Evolutionary conservation across 768 basidiomycete species (phyloP).

Genomic region (Termitomyces sp.): DNA sequence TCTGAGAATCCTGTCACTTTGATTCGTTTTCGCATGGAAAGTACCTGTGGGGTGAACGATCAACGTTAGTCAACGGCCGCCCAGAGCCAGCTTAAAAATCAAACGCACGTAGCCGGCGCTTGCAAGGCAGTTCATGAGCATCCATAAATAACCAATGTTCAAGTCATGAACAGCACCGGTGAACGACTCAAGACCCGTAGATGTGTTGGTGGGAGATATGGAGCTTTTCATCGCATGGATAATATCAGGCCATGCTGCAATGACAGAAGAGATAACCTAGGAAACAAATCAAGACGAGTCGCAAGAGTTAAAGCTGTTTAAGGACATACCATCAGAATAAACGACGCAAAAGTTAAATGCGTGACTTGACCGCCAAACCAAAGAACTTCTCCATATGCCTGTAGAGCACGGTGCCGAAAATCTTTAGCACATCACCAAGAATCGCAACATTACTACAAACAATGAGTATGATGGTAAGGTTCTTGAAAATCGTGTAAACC

Average conservation of each 20-base stretch:
- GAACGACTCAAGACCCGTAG: slow-evolving; percentile 28
- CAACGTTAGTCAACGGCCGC: neutral
- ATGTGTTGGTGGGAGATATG: neutral
- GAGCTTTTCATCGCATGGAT: slow-evolving; percentile 30
- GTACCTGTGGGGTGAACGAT: slow-evolving; percentile 48
- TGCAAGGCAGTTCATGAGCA: slow-evolving; percentile 86
- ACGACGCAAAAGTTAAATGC: slow-evolving; percentile 80
- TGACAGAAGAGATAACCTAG: slow-evolving; percentile 86
- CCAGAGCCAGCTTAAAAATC: neutral
- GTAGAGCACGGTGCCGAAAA: neutral
- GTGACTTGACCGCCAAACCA: slow-evolving; percentile 95
- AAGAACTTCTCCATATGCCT: slow-evolving; percentile 97
- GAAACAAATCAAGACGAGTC: neutral
- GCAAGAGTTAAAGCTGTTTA: neutral
- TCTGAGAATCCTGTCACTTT: slow-evolving; percentile 93
- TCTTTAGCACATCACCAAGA: neutral
- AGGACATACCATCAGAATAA: slow-evolving; percentile 78
- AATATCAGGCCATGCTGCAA: slow-evolving; percentile 96
- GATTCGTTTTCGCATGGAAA: slow-evolving; percentile 95
- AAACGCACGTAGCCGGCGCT: slow-evolving; percentile 83
- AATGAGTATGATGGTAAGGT: slow-evolving; percentile 97
- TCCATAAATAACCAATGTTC: slow-evolving; percentile 93
- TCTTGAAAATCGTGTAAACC: slow-evolving; percentile 99
- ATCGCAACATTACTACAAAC: slow-evolving; percentile 37
- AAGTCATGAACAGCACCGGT: slow-evolving; percentile 39